Base-by-base conservation (phyloP, 495 filamentous ascomycete genomes). In the Parathielavia hyrcaniae region DNA sequence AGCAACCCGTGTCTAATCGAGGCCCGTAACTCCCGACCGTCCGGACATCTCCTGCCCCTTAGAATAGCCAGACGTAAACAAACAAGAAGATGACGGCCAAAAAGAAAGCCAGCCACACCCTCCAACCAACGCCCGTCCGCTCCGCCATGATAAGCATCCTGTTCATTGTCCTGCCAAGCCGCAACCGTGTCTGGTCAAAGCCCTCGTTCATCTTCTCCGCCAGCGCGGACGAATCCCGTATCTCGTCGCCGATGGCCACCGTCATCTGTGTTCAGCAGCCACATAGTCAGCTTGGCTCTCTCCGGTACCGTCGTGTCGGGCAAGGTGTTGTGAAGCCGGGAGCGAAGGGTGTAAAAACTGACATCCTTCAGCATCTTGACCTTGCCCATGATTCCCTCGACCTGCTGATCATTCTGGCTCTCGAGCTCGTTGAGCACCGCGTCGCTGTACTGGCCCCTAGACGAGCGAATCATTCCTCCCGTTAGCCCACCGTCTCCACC, bases 131-230 rank as follows among this genome's bases (percentile, higher is more conserved):
- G 4, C 95, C 95, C 13, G 91, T 95, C 64, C 84, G 77, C 74
- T 96, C 85, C 5, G 93, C 95, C 93, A 98, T 97, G 57, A 90
- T 69, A 56, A 97, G 74, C 93, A 98, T 98, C 32, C 91, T 78
- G 65, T 89, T 96, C 93, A 98, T 97, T 41, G 95, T 97, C 41
- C 91, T 89, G 17, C 84, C 79, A 59, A 98, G 73, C 64, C 87
- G 78, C 30, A 89, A 69, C 49, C 90, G 77, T 46, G 95, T 95
- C 61, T 79, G 82, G 62, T 97, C 93, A 66, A 97, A 98, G 6
- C 83, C 80, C 53, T 95, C 87, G 69, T 97, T 96, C 87, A 90
- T 90, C 67, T 86, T 87, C 64, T 90, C 87, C 12, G 89, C 85
- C 7, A 97, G 81, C 8, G 87, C 83, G 8, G 90, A 86, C 10